Evolutionary conservation across 495 filamentous ascomycete species (phyloP).

Genomic region (Parmelia sp.): DNA sequence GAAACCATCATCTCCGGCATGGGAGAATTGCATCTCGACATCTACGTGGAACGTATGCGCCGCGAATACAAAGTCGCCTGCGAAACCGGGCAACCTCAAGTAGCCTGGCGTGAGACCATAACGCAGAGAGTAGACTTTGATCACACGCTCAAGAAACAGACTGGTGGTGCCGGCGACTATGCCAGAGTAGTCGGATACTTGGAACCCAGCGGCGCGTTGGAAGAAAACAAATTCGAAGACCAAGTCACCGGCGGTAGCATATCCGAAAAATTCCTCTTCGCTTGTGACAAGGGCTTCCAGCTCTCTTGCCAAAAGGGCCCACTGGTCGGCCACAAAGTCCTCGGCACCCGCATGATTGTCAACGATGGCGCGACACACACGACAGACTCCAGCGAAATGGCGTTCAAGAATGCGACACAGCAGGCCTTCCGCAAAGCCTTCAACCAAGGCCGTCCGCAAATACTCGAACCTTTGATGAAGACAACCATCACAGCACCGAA

Average conservation of each 20-base stretch:
- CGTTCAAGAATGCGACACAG: slow-evolving; percentile 95
- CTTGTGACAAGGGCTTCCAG: slow-evolving; percentile 95
- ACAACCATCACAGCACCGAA: slow-evolving; percentile 89
- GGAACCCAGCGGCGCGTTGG: slow-evolving; percentile 70
- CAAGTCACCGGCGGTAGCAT: slow-evolving; percentile 85
- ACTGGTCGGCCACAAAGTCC: slow-evolving; percentile 85
- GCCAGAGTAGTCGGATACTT: slow-evolving; percentile 89
- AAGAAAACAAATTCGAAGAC: slow-evolving; percentile 77
- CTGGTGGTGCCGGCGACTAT: slow-evolving; percentile 92
- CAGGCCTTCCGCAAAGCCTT: slow-evolving; percentile 98
- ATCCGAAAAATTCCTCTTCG: slow-evolving; percentile 90
- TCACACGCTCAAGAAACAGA: slow-evolving; percentile 92
- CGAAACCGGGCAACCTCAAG: slow-evolving; percentile 90
- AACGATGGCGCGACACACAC: slow-evolving; percentile 97
- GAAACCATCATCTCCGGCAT: slow-evolving; percentile 98
- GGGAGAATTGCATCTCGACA: slow-evolving; percentile 95
- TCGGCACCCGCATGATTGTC: slow-evolving; percentile 84
- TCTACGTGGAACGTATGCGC: slow-evolving; percentile 97
- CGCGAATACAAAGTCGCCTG: slow-evolving; percentile 96
- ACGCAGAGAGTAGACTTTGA: slow-evolving; percentile 72
- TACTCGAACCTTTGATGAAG: slow-evolving; percentile 98
- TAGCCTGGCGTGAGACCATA: slow-evolving; percentile 96
- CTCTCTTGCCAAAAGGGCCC: slow-evolving; percentile 80
- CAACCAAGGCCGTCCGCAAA: slow-evolving; percentile 62
- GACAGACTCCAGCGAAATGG: slow-evolving; percentile 95